These are phyloP conservation scores for Tulasnella sp. DNA, from an alignment of 768 basidiomycete species.

Conservation along the genomic window DNA sequence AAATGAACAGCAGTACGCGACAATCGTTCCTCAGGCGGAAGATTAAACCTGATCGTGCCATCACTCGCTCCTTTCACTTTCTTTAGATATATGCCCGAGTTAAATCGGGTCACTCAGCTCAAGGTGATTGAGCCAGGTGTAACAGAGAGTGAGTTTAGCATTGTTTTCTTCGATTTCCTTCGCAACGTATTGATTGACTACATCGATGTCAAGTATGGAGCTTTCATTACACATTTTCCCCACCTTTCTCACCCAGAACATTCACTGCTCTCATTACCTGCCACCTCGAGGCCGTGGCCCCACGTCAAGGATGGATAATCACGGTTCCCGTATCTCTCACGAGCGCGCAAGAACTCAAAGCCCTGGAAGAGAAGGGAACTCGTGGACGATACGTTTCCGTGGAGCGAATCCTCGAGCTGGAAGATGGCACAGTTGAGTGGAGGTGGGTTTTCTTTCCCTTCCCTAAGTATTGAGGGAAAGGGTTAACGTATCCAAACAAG, in stretches of 20 bases:
- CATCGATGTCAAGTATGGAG: slow-evolving; percentile 6
- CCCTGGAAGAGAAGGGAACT: slow-evolving; percentile 6
- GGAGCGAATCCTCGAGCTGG: slow-evolving; percentile 9
- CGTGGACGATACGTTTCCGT: slow-evolving; percentile 11
- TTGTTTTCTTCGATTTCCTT: background rate
- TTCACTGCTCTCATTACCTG: slow-evolving; percentile 13
- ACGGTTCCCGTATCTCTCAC: slow-evolving; percentile 9
- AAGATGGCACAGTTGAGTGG: slow-evolving; percentile 13
- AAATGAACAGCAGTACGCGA: background rate
- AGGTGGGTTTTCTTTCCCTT: slow-evolving; percentile 6
- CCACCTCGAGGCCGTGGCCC: slow-evolving; percentile 14
- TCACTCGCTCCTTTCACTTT: background rate
- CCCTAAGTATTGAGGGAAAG: too few species aligned
- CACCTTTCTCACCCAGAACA: slow-evolving; percentile 15
- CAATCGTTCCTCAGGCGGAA: background rate
- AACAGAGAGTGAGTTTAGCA: slow-evolving; percentile 9
- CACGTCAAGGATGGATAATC: slow-evolving; percentile 15
- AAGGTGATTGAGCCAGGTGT: slow-evolving; percentile 12
- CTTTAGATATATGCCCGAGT: slow-evolving; percentile 10
- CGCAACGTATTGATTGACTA: background rate
- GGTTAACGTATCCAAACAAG: too few species aligned
- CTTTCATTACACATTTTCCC: slow-evolving; percentile 10
- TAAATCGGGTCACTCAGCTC: slow-evolving; percentile 4
- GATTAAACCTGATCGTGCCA: background rate
- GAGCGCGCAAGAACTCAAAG: slow-evolving; percentile 5